Evolutionary conservation across 2,329 filamentous ascomycete species (phyloP), one percentile per base, ranked within the genome.

Genomic region (Stachybotrys echinatus): DNA sequence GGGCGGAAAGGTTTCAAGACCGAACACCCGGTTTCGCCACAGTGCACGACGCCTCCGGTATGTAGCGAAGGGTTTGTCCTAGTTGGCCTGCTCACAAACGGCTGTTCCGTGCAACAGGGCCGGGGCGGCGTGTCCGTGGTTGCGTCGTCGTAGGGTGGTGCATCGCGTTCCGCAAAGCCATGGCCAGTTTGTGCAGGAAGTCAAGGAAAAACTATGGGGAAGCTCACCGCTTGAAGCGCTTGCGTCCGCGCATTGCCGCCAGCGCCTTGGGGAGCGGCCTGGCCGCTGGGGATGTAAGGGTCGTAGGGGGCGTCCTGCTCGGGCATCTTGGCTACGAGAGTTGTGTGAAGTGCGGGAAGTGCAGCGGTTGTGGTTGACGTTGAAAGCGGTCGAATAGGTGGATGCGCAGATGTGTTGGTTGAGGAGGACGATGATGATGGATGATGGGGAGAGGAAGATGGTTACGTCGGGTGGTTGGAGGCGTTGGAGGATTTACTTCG

Each of bases 191-290:
- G 27, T 34, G 14, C 27, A 34, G 5, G 27, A 8, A 34, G 14
- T 34, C 27, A 34, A 34, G 14, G 27, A 14, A 34, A 34, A 34
- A 34, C 10, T 14, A 50, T 39, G 42, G 37, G 8, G 52, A 52
- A 57, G 48, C 89, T 77, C 87, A 96, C 90, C 73, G 86, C 87
- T 81, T 95, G 89, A 59, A 95, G 80, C 57, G 87, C 87, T 57
- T 78, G 74, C 49, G 80, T 76, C 67, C 80, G 71, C 53, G 70
- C 69, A 67, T 71, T 80, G 57, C 70, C 77, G 58, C 65, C 72
- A 63, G 59, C 65, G 54, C 63, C 71, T 52, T 70, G 68, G 52
- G 61, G 63, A 48, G 59, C 69, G 54, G 72, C 69, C 70, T 79
- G 77, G 71, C 83, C 84, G 67, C 81, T 83, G 65, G 89, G 89